These are phyloP conservation scores for Leccinum rimulosum DNA, from an alignment of 768 basidiomycete genomes.

Conservation along the genomic window DNA sequence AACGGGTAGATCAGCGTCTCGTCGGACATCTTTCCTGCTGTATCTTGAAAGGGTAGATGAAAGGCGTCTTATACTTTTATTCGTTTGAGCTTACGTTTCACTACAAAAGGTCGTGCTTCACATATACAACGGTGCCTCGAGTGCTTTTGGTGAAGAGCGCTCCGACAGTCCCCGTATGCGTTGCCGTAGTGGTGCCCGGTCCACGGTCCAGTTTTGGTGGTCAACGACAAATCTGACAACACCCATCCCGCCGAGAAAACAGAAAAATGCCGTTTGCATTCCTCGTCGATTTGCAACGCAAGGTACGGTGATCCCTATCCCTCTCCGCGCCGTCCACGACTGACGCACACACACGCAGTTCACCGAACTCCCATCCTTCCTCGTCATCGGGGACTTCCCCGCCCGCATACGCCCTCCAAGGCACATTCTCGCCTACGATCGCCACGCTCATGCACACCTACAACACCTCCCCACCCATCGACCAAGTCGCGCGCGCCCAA, in stretches of 20 bases:
- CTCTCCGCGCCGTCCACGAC: not conserved
- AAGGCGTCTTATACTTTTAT: too few relatives aligned
- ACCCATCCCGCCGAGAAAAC: not conserved
- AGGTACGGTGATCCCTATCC: slow-evolving; percentile 37
- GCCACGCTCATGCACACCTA: slow-evolving; percentile 81
- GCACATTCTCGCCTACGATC: slow-evolving; percentile 66
- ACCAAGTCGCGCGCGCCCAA: slow-evolving; percentile 89
- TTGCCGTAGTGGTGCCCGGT: too few relatives aligned
- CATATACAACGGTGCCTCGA: too few relatives aligned
- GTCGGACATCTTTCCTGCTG: too few relatives aligned
- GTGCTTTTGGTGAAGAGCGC: too few relatives aligned
- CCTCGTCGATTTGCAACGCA: slow-evolving; percentile 79
- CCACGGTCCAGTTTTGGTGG: not conserved
- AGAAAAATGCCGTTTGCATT: slow-evolving; percentile 95
- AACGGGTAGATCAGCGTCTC: too few relatives aligned
- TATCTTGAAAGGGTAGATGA: too few relatives aligned
- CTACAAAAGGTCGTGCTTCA: too few relatives aligned
- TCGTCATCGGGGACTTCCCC: slow-evolving; percentile 23
- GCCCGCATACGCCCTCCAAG: slow-evolving; percentile 67
- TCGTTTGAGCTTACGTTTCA: too few relatives aligned
- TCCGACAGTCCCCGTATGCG: too few relatives aligned
- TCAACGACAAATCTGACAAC: not conserved
- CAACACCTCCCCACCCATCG: slow-evolving; percentile 82
- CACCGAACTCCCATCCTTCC: slow-evolving; percentile 60
- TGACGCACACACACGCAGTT: slow-evolving; percentile 41